Evolutionary conservation across 2,329 filamentous ascomycete genomes (phyloP).

Genomic region (Colletotrichum lentis): DNA sequence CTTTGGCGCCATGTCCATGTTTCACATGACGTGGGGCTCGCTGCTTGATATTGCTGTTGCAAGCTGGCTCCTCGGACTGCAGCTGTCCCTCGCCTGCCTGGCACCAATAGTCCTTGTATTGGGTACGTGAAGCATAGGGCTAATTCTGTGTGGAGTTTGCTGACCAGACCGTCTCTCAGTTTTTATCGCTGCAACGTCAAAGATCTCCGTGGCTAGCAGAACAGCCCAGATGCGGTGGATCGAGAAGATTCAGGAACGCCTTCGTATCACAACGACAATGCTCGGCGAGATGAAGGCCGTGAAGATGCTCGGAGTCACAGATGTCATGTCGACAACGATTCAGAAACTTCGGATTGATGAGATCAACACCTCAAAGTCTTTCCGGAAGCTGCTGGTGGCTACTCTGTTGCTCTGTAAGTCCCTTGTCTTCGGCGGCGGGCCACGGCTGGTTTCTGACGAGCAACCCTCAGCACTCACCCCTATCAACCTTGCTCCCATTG

Average conservation of each 20-base stretch:
- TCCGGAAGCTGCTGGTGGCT: constrained; percentile 41
- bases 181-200: constrained; percentile 39
- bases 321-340: constrained; percentile 42
- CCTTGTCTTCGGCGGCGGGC: too few relatives aligned
- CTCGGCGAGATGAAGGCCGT: constrained; percentile 56
- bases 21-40: constrained; percentile 46
- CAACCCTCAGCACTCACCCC: constrained; percentile 37
- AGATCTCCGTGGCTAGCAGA: constrained; percentile 36
- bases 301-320: constrained; percentile 53
- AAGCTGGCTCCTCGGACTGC: constrained; percentile 44
- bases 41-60: constrained; percentile 44
- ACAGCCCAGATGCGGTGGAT: constrained; percentile 50
- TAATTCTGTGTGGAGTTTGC: too few relatives aligned
- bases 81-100: constrained; percentile 43
- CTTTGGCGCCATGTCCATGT: constrained; percentile 33
- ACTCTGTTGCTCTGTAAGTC: constrained; percentile 40
- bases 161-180: constrained; percentile 13
- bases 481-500: constrained; percentile 40
- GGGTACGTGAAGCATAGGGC: constrained; percentile 11
- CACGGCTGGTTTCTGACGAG: not conserved
- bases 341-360: constrained; percentile 43
- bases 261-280: constrained; percentile 52
- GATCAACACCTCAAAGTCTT: constrained; percentile 44
- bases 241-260: constrained; percentile 53
- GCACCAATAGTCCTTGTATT: constrained; percentile 42